phyloP scores from a whole-genome alignment of 495 filamentous ascomycete genomes.

The Margaritispora aquatica region DNA sequence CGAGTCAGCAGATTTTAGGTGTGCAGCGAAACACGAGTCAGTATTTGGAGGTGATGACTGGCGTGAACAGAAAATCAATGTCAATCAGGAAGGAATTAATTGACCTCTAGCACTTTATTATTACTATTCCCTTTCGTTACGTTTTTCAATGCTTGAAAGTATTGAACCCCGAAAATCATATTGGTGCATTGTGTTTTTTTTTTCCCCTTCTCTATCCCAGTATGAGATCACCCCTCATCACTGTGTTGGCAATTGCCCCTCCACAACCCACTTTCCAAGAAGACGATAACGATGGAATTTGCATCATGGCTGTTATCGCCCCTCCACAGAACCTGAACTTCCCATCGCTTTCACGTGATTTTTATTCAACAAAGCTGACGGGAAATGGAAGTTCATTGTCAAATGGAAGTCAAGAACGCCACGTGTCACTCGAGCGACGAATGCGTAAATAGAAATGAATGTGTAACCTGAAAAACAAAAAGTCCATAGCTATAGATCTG shows the following conservation, averaged over 20 bases:
- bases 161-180: too few relatives aligned
- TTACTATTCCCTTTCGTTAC: too few relatives aligned
- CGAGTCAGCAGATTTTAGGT: background rate
- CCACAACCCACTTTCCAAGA: background rate
- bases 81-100: too few relatives aligned
- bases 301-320: background rate
- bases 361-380: too few relatives aligned
- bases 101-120: too few relatives aligned
- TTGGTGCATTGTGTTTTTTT: background rate
- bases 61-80: too few relatives aligned
- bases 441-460: background rate
- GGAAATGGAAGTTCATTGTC: too few relatives aligned
- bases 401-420: too few relatives aligned
- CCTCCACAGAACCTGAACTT: background rate
- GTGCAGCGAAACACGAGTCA: background rate
- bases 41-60: too few relatives aligned
- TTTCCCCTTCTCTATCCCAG: background rate
- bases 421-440: background rate
- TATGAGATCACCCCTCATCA: background rate
- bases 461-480: background rate
- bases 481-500: background rate
- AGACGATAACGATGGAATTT: background rate
- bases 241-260: background rate
- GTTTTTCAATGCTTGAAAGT: too few relatives aligned
- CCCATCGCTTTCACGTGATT: too few relatives aligned